A percentile compares a stretch with the other conserved stretches of the same genome.
Conservation (phyloP, 352 stramenopile genomes). For the Aphanomyces stellatus region DNA sequence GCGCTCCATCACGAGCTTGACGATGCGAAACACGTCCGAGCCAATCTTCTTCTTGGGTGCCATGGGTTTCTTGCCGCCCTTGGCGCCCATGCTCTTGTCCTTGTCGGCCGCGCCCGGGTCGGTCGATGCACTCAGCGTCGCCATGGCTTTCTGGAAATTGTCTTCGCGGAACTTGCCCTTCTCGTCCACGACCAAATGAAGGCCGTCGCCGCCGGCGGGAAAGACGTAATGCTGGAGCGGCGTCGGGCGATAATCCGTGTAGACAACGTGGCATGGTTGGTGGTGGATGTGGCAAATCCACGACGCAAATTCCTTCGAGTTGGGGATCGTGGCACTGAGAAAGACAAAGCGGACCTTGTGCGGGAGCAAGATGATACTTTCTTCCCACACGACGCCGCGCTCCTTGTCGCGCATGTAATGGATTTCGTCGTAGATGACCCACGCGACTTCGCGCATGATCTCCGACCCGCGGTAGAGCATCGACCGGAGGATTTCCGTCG, state of each 20-base stretch:
- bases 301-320: constrained; percentile 93
- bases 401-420: constrained; percentile 99
- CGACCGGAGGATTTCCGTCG: constrained; percentile 95
- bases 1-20: constrained; percentile 97
- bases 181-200: constrained; percentile 99
- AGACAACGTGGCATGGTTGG: constrained; percentile 99
- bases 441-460: constrained; percentile 97
- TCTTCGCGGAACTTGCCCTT: constrained; percentile 97
- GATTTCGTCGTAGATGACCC: constrained; percentile 96
- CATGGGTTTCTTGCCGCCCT: constrained; percentile 26
- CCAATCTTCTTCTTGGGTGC: constrained; percentile 85
- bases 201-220: constrained; percentile 86
- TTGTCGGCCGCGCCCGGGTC: constrained; percentile 46
- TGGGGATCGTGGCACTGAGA: constrained; percentile 98
- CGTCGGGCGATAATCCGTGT: constrained; percentile 99
- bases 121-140: constrained; percentile 49
- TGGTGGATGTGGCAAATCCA: constrained; percentile 99
- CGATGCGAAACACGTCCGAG: constrained; percentile 95
- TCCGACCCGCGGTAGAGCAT: constrained; percentile 95
- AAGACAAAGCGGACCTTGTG: constrained; percentile 99
- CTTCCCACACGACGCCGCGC: constrained; percentile 96
- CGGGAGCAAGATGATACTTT: constrained; percentile 97
- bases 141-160: constrained; percentile 94
- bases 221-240: constrained; percentile 97
- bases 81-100: constrained; percentile 30